These are phyloP conservation scores for Hansenula lynferdii DNA, from an alignment of 1,139 yeast species.

Conservation along the genomic window DNA sequence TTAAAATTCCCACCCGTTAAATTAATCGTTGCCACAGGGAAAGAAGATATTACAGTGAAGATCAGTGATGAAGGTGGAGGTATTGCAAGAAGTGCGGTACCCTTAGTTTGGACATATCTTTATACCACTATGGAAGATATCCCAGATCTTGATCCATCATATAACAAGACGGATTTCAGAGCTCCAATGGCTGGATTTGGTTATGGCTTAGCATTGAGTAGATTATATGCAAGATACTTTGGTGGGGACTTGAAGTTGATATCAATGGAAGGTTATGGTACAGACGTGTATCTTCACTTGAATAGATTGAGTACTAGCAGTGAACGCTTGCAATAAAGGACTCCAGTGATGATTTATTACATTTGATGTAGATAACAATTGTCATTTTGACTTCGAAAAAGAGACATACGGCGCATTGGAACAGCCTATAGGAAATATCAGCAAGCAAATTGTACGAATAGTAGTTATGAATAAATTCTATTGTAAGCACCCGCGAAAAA, in stretches of 20 bases:
- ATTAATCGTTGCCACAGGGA: conserved; percentile 86
- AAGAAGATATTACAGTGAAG: conserved; percentile 89
- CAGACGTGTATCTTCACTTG: conserved; percentile 84
- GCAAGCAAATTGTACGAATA: too few relatives aligned
- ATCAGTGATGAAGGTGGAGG: conserved; percentile 96
- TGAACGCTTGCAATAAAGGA: conserved; percentile 22
- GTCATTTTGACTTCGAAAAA: too few relatives aligned
- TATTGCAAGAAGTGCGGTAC: conserved; percentile 78
- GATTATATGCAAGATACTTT: conserved; percentile 84
- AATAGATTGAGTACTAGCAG: conserved; percentile 34
- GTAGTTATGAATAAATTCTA: too few relatives aligned
- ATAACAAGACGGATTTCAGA: conserved; percentile 26
- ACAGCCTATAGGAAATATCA: too few relatives aligned
- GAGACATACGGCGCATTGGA: too few relatives aligned
- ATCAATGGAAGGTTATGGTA: conserved; percentile 93
- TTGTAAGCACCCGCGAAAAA: too few relatives aligned
- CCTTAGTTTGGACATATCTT: conserved; percentile 86
- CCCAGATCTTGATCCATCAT: conserved; percentile 54
- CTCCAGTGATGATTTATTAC: background rate
- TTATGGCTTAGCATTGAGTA: conserved; percentile 82
- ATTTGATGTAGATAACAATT: too few relatives aligned
- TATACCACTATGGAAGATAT: conserved; percentile 82
- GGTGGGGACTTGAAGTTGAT: conserved; percentile 88
- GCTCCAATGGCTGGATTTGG: conserved; percentile 98
- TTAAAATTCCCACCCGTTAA: conserved; percentile 78